Base-by-base conservation (phyloP, 345 rosid genomes). In the Eucalyptus guilfoylei region DNA sequence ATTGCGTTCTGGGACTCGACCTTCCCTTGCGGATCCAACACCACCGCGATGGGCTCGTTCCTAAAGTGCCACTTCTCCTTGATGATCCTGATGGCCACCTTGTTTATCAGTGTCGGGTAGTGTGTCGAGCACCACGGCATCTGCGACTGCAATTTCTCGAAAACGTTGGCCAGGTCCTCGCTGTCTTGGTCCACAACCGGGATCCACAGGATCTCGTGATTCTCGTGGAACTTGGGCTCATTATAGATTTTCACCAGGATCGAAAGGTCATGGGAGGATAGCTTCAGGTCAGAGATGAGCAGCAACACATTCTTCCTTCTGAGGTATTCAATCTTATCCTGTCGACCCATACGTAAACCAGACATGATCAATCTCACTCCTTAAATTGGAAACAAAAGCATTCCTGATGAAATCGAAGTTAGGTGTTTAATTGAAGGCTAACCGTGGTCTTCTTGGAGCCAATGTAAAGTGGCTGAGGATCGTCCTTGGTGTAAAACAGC, bases 121-220 rank as follows among this genome's bases (percentile, higher is more conserved):
- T 92, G 89, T 52, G 95, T 91, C 15, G 96, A 90, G 88, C 93
- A 96, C 99, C 99, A 97, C 45, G 94, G 95, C 97, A 96, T 97
- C 49, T n/a, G 28, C 11, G 58, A 69, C 80, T 93, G 95, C n/a
- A 94, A 92, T 44, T 50, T 64, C 92, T 94, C 94, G 60, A 94
- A 96, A 87, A 91, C 92, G 14, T 88, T 93, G n/a, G 91, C 91
- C 89, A 91, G 92, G 50, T 58, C 88, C 7, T 94, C 97, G 34
- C 91, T 90, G 7, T 91, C 88, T 42, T 91, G 90, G 83, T 96
- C 97, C 89, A 95, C 91, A 47, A 96, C 89, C 49, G 97, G 97
- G 32, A 97, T 92, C 99, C 99, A 97, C 7, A 96, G 93, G 28
- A 97, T 90, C 94, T 96, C 99, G 85, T 94, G 11, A 55, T 32